These are phyloP conservation scores for Helichrysum umbraculigerum DNA, from an alignment of 129 eudicot species.

Conservation along the genomic window DNA sequence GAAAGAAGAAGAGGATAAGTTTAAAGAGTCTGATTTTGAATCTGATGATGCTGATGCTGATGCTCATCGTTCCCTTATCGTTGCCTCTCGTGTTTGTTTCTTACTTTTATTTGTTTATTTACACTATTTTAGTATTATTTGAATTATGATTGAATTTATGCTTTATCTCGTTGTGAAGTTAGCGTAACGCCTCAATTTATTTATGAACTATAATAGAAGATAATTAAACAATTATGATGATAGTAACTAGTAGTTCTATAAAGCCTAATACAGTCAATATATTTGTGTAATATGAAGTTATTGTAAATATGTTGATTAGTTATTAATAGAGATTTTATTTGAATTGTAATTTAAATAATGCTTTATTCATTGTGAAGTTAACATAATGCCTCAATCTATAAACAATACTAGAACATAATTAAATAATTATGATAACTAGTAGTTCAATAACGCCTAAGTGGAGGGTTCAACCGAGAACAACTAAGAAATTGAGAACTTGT, in stretches of 20 bases:
- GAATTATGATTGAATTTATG: neutral
- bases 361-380: too few species aligned
- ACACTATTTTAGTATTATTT: neutral
- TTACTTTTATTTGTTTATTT: neutral
- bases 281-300: too few species aligned
- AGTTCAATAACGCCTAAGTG: neutral
- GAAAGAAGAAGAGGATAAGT: slow-evolving; percentile 38
- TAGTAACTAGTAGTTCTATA: neutral
- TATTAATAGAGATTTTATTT: too few species aligned
- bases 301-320: too few species aligned
- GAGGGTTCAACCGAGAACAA: too few species aligned
- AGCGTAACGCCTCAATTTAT: too few species aligned
- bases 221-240: too few species aligned
- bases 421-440: neutral
- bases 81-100: slow-evolving; percentile 72
- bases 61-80: slow-evolving; percentile 71
- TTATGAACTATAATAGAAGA: too few species aligned
- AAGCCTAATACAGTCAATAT: too few species aligned
- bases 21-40: slow-evolving; percentile 43
- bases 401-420: neutral
- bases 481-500: too few species aligned
- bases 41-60: slow-evolving; percentile 28
- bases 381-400: too few species aligned
- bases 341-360: neutral
- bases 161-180: neutral